Evolutionary conservation across 208 protist species (phyloP), one percentile per base, ranked within the genome.

Genomic region (Porcisia deanei): DNA sequence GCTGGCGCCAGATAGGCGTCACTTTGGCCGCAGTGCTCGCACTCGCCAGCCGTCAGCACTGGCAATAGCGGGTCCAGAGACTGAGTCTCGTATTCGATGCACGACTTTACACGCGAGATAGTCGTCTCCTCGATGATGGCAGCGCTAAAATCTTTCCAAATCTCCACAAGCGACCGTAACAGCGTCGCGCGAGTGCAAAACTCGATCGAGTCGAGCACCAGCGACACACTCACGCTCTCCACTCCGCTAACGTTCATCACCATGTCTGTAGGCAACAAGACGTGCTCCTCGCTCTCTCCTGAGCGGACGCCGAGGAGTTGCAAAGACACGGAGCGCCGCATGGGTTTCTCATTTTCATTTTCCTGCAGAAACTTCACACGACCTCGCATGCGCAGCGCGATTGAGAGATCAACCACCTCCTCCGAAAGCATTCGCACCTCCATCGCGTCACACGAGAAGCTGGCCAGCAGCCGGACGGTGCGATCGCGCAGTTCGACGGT

Each of bases 91-190:
- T 93, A 85, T 74, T 79, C 73, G 57, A 94, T 76, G 43, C 84
- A 86, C 55, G 88, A 87, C 77, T 75, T 75, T 49, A 81, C 73
- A 45, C 87, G 85, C 41, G 83, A 68, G 22, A 90, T 76, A 0
- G 87, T 84, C 34, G 78, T 73, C 55, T 94, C 88, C 70, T 90
- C 87, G 41, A 84, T 72, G 72, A 94, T 90, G 37, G 85, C 88
- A 1, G 84, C 84, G 45, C 83, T 83, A 63, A 94, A 89, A 73
- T 95, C 88, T 73, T 89, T 95, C 54, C 71, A 71, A 16, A 94
- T 76, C 70, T 97, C 89, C 34, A 92, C 74, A 30, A 93, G 69
- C 53, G 86, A 91, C 49, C 88, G 89, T 65, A 94, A 69, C 54
- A 96, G 77, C 41, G 83, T 81, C 30, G 88, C 81, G 52, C 88